phyloP scores from a whole-genome alignment of 2,329 filamentous ascomycete genomes.

The Elsinoe australis region DNA sequence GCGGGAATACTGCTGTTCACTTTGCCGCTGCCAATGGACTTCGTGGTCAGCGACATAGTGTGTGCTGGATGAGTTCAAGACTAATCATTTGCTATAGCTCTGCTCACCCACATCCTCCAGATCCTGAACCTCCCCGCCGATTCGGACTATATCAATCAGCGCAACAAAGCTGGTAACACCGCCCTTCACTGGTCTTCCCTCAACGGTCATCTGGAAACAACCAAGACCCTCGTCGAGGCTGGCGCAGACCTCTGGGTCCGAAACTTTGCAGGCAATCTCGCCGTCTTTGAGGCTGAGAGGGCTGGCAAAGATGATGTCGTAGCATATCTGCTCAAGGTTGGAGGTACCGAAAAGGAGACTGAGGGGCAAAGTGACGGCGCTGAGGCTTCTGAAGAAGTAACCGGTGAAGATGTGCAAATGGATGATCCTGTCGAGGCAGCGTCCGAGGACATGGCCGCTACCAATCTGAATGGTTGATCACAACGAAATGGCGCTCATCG shows the following conservation, averaged over 20 bases:
- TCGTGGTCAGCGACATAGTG: too few species aligned
- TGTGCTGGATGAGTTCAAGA: too few species aligned
- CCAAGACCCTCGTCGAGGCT: constrained; percentile 66
- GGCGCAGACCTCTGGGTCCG: constrained; percentile 71
- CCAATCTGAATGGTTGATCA: constrained; percentile 2
- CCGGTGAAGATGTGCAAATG: constrained; percentile 19
- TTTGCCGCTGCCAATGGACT: constrained; percentile 92
- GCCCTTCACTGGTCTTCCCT: constrained; percentile 89
- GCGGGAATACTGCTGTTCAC: constrained; percentile 73
- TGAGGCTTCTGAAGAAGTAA: neutral
- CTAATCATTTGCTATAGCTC: constrained; percentile 19
- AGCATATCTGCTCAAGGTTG: constrained; percentile 41
- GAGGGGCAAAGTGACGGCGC: constrained; percentile 5
- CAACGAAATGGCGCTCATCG: neutral
- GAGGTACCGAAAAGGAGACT: constrained; percentile 35
- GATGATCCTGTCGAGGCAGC: constrained; percentile 18
- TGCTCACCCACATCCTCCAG: constrained; percentile 19
- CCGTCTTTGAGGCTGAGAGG: constrained; percentile 44
- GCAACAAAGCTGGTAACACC: constrained; percentile 81
- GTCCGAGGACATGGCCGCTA: constrained; percentile 13
- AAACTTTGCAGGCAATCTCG: constrained; percentile 73
- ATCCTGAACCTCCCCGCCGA: constrained; percentile 15
- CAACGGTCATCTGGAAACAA: constrained; percentile 74
- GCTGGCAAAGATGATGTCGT: constrained; percentile 44
- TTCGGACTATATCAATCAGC: constrained; percentile 52